These are phyloP conservation scores for Ophiostoma pallidulum DNA, from an alignment of 2,329 filamentous ascomycete genomes.

Conservation along the genomic window DNA sequence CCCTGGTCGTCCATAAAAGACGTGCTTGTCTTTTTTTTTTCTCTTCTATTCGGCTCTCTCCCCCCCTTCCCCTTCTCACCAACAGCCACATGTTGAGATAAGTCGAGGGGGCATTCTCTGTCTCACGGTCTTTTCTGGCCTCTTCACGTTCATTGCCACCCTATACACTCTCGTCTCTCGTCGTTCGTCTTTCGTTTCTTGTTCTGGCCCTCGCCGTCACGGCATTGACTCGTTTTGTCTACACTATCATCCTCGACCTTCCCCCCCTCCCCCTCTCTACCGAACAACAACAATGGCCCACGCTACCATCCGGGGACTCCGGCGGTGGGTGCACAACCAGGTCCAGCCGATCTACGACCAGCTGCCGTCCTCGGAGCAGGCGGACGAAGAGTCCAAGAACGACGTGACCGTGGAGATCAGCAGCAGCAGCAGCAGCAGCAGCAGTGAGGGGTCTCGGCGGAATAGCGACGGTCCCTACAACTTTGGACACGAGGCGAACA, in stretches of 20 bases:
- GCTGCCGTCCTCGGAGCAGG: neutral
- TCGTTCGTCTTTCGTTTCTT: neutral
- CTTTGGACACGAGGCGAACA: neutral
- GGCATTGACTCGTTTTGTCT: too few species aligned
- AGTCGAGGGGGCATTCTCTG: too few species aligned
- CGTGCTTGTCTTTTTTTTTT: neutral
- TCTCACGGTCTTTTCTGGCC: too few species aligned
- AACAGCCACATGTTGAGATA: too few species aligned
- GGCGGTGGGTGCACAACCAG: neutral
- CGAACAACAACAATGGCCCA: neutral
- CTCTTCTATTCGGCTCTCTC: neutral
- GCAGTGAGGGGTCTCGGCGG: neutral
- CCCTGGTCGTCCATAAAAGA: too few species aligned
- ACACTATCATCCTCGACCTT: neutral
- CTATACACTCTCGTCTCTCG: neutral
- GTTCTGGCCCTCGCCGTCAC: neutral
- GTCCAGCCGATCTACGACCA: constrained; percentile 3
- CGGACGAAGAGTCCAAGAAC: neutral
- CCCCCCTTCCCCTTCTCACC: neutral
- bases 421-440: neutral
- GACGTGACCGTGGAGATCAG: neutral
- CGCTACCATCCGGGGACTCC: constrained; percentile 4
- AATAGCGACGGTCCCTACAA: neutral
- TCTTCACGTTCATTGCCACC: neutral
- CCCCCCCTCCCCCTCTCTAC: neutral